These are phyloP conservation scores for Termitomyces sp. DNA, from an alignment of 768 basidiomycete species.

Conservation along the genomic window DNA sequence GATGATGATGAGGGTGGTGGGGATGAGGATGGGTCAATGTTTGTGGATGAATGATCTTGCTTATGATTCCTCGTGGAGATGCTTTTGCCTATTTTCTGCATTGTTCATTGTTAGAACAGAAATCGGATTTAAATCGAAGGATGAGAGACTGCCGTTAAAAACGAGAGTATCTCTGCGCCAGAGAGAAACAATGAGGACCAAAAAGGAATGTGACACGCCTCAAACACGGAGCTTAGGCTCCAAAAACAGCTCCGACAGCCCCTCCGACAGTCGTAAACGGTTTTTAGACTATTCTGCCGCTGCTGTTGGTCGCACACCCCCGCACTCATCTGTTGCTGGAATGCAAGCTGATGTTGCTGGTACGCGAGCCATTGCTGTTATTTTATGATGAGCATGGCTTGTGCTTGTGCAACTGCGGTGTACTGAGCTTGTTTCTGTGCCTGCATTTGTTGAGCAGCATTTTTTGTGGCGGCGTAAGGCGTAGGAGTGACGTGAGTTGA, in stretches of 20 bases:
- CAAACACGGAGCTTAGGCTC: background rate
- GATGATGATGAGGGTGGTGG: conserved; percentile 41
- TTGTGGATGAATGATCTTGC: conserved; percentile 26
- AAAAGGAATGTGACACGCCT: background rate
- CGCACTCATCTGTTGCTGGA: background rate
- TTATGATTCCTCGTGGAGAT: background rate
- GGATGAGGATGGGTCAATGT: conserved; percentile 41
- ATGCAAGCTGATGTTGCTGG: background rate
- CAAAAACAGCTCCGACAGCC: background rate
- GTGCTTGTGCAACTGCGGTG: background rate
- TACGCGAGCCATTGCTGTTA: background rate
- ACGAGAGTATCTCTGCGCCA: background rate
- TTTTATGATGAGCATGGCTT: background rate
- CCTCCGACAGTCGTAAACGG: background rate
- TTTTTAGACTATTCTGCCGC: background rate
- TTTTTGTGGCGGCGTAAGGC: background rate
- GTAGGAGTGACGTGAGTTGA: background rate
- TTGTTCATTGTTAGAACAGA: background rate
- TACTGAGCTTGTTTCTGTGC: background rate
- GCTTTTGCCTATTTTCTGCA: background rate
- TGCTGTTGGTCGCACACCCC: background rate
- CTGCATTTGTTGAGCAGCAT: background rate
- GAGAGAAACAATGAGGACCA: background rate
- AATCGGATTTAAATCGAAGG: background rate
- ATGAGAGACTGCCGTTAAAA: background rate